Conservation (phyloP, 352 stramenopile genomes). For the Globisporangium uncinulatum region DNA sequence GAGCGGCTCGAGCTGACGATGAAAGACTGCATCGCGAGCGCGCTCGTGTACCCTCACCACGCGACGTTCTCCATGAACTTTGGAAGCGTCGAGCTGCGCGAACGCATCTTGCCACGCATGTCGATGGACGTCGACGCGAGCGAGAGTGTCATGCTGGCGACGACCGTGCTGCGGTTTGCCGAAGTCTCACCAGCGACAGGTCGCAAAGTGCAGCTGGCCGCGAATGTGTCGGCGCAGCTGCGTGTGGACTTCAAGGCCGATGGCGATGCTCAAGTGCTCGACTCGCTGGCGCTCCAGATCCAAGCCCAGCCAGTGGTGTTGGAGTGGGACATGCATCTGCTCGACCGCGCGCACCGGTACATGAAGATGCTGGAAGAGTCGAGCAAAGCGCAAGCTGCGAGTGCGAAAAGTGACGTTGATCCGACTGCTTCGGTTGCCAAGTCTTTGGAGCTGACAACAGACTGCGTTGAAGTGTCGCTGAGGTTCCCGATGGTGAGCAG, state of each 20-base stretch:
- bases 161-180: slow-evolving; percentile 49
- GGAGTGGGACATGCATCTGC: slow-evolving; percentile 85
- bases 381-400: slow-evolving; percentile 13
- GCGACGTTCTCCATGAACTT: slow-evolving; percentile 47
- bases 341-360: slow-evolving; percentile 68
- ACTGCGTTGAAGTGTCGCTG: slow-evolving; percentile 65
- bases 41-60: slow-evolving; percentile 52
- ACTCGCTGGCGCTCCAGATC: slow-evolving; percentile 53
- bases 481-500: slow-evolving; percentile 83
- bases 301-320: slow-evolving; percentile 71
- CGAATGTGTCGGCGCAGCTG: slow-evolving; percentile 62
- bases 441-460: slow-evolving; percentile 62
- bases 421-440: slow-evolving; percentile 30
- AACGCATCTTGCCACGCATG: slow-evolving; percentile 74
- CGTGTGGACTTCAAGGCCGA: slow-evolving; percentile 50
- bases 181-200: slow-evolving; percentile 53
- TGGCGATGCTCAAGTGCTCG: slow-evolving; percentile 19
- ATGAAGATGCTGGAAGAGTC: slow-evolving; percentile 71
- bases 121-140: slow-evolving; percentile 63
- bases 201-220: slow-evolving; percentile 54
- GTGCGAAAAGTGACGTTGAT: background rate
- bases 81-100: slow-evolving; percentile 54
- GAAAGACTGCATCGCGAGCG: slow-evolving; percentile 70
- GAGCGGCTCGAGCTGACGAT: slow-evolving; percentile 61
- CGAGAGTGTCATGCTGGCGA: slow-evolving; percentile 55